Evolutionary conservation across 1,284 basidiomycete species (phyloP).

Genomic region (Pseudomicrostroma phylloplanum): DNA sequence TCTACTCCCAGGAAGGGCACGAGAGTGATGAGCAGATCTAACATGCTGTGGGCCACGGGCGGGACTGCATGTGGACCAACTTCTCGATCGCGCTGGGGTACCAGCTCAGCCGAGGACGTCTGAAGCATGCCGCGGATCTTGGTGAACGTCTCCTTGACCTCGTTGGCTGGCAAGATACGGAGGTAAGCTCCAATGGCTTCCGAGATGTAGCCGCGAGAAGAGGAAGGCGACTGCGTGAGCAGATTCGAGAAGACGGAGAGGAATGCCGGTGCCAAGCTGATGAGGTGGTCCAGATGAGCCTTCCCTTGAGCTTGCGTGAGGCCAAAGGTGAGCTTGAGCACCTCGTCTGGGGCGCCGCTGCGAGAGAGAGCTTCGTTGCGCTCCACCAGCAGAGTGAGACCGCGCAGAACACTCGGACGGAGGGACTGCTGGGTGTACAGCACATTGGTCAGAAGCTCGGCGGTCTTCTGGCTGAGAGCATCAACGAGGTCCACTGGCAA

Average conservation of each 20-base stretch:
- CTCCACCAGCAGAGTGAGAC: constrained; percentile 73
- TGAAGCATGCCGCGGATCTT: constrained; percentile 74
- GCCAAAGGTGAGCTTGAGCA: constrained; percentile 56
- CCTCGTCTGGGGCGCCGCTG: constrained; percentile 54
- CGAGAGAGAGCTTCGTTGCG: constrained; percentile 59
- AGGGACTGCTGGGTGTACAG: constrained; percentile 81
- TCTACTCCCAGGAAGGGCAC: constrained; percentile 57
- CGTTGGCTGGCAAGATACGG: constrained; percentile 59
- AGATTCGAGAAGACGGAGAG: constrained; percentile 92
- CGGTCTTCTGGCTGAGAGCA: constrained; percentile 34
- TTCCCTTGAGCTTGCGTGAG: constrained; percentile 60
- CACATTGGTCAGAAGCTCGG: constrained; percentile 74
- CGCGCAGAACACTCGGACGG: constrained; percentile 72
- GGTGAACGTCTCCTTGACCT: constrained; percentile 70
- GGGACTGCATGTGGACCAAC: constrained; percentile 22
- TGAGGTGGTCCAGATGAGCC: constrained; percentile 68
- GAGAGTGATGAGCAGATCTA: constrained; percentile 81
- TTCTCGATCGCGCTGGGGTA: constrained; percentile 9
- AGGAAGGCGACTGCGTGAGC: constrained; percentile 74
- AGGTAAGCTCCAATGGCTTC: constrained; percentile 84
- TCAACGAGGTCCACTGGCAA: constrained; percentile 69
- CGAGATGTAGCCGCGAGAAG: constrained; percentile 74
- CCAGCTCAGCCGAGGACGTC: constrained; percentile 58
- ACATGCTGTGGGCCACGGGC: constrained; percentile 66
- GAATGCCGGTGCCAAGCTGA: constrained; percentile 79